Evolutionary conservation across 1,284 basidiomycete genomes (phyloP).

Genomic region (Meira nashicola): DNA sequence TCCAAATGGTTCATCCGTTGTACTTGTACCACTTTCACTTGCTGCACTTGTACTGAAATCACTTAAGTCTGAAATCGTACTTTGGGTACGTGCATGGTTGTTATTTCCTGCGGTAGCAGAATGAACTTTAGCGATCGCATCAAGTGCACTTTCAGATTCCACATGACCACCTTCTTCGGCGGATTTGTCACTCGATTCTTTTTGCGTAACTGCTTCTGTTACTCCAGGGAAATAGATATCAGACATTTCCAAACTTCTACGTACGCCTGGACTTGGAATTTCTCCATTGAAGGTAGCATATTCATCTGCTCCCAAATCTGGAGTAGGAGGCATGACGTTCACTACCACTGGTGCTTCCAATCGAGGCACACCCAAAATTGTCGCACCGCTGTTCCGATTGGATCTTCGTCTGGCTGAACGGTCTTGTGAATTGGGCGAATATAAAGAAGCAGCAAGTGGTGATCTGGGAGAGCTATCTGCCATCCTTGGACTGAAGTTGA

Average conservation of each 20-base stretch:
- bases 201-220: not conserved
- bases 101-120: not conserved
- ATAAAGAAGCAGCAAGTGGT: too few species aligned
- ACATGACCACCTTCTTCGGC: too few species aligned
- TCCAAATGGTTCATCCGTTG: conserved; percentile 9
- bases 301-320: conserved; percentile 24
- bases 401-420: not conserved
- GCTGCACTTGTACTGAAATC: conserved; percentile 5
- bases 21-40: not conserved
- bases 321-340: conserved; percentile 45
- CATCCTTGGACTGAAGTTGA: conserved; percentile 1
- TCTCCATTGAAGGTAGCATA: conserved; percentile 13
- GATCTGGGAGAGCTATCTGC: not conserved
- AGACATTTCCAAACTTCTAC: not conserved
- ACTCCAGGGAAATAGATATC: not conserved
- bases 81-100: not conserved
- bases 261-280: conserved; percentile 5
- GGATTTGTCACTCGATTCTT: too few species aligned
- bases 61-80: conserved; percentile 5
- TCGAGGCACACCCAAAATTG: too few species aligned
- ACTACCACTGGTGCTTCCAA: conserved; percentile 27
- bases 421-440: not conserved
- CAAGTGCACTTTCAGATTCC: too few species aligned
- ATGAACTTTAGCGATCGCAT: not conserved
- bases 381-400: too few species aligned